Conservation (phyloP, 768 basidiomycete species). For the Rhodotorula diobovata region DNA sequence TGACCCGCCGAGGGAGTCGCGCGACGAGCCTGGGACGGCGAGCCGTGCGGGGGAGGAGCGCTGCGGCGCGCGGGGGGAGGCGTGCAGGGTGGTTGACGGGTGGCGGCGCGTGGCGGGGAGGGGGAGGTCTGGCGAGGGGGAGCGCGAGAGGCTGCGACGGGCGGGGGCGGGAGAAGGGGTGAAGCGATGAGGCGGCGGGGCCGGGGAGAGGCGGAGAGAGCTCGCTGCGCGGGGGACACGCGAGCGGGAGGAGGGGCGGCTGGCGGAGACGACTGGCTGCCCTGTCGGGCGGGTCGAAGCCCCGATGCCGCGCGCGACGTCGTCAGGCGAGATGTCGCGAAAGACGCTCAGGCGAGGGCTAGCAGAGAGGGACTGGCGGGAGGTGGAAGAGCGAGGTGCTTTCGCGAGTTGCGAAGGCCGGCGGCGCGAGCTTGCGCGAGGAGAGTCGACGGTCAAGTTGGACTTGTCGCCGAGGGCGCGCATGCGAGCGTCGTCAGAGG, state of each 20-base stretch:
- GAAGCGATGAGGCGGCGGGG: no score
- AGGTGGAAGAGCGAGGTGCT: background rate
- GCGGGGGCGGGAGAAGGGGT: no score
- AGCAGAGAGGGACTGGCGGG: background rate
- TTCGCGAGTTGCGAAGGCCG: background rate
- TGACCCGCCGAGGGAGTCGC: background rate
- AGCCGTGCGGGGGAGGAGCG: background rate
- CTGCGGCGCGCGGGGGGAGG: background rate
- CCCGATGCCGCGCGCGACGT: background rate
- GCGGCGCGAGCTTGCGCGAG: no score
- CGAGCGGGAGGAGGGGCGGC: no score
- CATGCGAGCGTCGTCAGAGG: background rate
- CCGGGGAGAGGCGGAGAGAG: no score
- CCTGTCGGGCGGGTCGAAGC: background rate
- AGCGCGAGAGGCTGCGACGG: no score
- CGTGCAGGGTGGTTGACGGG: background rate
- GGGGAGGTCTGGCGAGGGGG: background rate
- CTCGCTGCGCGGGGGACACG: no score
- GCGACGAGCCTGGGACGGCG: background rate
- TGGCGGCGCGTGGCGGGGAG: background rate
- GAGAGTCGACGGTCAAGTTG: slow-evolving; percentile 1
- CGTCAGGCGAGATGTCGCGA: background rate
- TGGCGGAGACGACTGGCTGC: no score
- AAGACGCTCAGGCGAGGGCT: background rate
- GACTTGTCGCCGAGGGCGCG: slow-evolving; percentile 11